Base-by-base conservation (phyloP, 2,329 filamentous ascomycete species). In the Penicillium polonicum region DNA sequence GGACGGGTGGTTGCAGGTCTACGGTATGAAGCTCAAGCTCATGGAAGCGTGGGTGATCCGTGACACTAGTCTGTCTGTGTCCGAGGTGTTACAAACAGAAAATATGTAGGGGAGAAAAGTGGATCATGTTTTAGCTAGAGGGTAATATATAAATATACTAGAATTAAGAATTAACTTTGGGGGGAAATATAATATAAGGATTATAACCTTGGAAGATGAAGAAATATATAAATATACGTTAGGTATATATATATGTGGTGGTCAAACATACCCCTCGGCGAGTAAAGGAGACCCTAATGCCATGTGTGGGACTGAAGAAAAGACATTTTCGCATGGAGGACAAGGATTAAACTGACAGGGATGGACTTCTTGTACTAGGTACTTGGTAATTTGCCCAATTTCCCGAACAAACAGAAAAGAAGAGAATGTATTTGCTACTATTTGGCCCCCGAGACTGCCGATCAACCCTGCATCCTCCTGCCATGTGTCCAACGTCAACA, bases 401-500 rank as follows among this genome's bases (percentile, higher is more conserved):
- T 27, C 23, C 41, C 41, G 13, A 25, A 21, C 19, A 41, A 23
- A 23, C 19, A 15, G 6, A 42, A 42, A 27, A 27, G 17, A 29
- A 27, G 15, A 25, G 7, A 17, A 9, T 33, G 21, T 58, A 58
- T 54, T 36, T 27, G 19, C 27, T 33, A 55, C 48, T 13, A 21
- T 31, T 48, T 36, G 29, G 17, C 7, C 23, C 25, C n/a, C 48
- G 19, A 48, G 45, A 23, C 29, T 36, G 38, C 35, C 36, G 38
- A 43, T 44, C 43, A 48, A 48, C 55, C 58, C 59, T 56, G 52
- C 54, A 42, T 42, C 29, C 41, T 31, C 23, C 8, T 51, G 62
- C 62, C 62, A 65, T 65, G 62, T 65, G 62, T 60, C 51, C 55
- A 59, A 61, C 62, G 45, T 60, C 50, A 51, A 53, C 10, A 29